Percentiles rank a stretch among this genome's conserved stretches.
Evolutionary conservation across 768 basidiomycete species (phyloP).

Genomic region (Vishniacozyma victoriae): DNA sequence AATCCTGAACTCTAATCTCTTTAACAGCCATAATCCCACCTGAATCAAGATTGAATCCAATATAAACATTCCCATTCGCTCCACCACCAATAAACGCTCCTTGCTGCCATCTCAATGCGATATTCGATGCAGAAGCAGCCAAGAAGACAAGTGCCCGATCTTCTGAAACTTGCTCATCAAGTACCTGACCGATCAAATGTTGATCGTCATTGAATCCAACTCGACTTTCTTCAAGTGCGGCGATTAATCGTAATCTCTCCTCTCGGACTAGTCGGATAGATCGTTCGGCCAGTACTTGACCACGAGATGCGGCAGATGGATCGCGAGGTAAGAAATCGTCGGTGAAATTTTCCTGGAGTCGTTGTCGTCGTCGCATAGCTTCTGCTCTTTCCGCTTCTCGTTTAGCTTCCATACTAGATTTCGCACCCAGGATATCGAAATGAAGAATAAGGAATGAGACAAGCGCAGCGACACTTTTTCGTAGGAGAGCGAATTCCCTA

Average conservation of each 20-base stretch:
- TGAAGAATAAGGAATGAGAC: slow-evolving; percentile 96
- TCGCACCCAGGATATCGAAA: slow-evolving; percentile 94
- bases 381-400: slow-evolving; percentile 83
- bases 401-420: slow-evolving; percentile 78
- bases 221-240: slow-evolving; percentile 61
- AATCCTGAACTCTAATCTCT: slow-evolving; percentile 94
- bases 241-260: slow-evolving; percentile 54
- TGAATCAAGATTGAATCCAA: slow-evolving; percentile 91
- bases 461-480: slow-evolving; percentile 86
- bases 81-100: slow-evolving; percentile 97
- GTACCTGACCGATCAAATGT: slow-evolving; percentile 76
- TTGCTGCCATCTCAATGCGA: slow-evolving; percentile 96
- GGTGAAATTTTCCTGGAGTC: slow-evolving; percentile 53
- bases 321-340: slow-evolving; percentile 42
- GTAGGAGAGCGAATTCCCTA: slow-evolving; percentile 82
- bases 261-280: slow-evolving; percentile 75
- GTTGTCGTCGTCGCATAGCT: slow-evolving; percentile 43
- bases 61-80: slow-evolving; percentile 98
- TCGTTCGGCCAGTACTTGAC: slow-evolving; percentile 44
- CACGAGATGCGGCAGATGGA: slow-evolving; percentile 26
- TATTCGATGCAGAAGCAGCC: slow-evolving; percentile 90
- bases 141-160: slow-evolving; percentile 90
- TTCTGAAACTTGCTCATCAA: slow-evolving; percentile 88
- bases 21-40: slow-evolving; percentile 98
- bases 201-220: slow-evolving; percentile 61